Evolutionary conservation across 2,329 filamentous ascomycete species (phyloP).

Genomic region (Gremmenia infestans): DNA sequence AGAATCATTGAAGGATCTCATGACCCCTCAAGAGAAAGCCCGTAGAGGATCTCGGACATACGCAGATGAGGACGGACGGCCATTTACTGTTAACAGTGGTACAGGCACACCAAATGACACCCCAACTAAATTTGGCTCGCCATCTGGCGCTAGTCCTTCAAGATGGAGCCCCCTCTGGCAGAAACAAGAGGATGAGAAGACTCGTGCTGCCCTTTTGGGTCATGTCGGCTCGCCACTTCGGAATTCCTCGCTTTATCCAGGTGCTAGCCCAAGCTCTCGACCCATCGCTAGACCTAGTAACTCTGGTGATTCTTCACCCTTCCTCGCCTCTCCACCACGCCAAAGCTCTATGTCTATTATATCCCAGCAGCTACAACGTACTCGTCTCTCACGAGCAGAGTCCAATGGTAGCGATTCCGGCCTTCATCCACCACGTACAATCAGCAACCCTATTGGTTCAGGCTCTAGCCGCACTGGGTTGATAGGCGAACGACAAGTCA

Average conservation of each 20-base stretch:
- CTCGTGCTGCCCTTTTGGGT: constrained; percentile 52
- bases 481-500: constrained; percentile 52
- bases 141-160: constrained; percentile 52
- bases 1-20: constrained; percentile 59
- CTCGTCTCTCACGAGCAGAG: constrained; percentile 44
- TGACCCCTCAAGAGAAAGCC: constrained; percentile 64
- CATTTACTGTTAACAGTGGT: constrained; percentile 33
- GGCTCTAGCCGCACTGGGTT: constrained; percentile 38
- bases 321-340: constrained; percentile 30
- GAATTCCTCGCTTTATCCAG: constrained; percentile 56
- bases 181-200: constrained; percentile 45
- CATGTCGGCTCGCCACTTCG: constrained; percentile 62
- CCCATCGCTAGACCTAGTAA: constrained; percentile 35
- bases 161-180: constrained; percentile 58
- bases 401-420: constrained; percentile 40
- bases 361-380: constrained; percentile 58
- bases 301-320: constrained; percentile 29
- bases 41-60: constrained; percentile 53
- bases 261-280: constrained; percentile 38
- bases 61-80: constrained; percentile 47
- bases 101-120: constrained; percentile 37
- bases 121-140: constrained; percentile 56
- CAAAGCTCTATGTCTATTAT: constrained; percentile 50
- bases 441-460: constrained; percentile 35
- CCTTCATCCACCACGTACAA: constrained; percentile 43